Evolutionary conservation across 352 stramenopile species (phyloP).

Genomic region (Globisporangium splendens): DNA sequence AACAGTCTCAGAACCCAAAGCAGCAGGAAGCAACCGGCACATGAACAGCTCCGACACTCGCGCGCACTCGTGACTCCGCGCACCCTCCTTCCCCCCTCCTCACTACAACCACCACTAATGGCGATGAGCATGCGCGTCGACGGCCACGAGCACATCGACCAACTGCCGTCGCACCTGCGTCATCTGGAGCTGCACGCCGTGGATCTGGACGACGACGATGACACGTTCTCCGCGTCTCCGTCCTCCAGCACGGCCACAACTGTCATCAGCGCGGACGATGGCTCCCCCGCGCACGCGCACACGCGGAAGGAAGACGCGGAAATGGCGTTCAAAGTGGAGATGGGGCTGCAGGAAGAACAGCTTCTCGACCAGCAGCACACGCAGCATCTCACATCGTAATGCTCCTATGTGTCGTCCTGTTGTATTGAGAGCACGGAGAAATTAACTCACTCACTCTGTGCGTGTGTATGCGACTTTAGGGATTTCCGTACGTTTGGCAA

Average conservation of each 20-base stretch:
- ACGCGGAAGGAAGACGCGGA: conserved; percentile 2
- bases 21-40: not conserved
- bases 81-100: not conserved
- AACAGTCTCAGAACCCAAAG: not conserved
- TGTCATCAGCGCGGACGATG: conserved; percentile 2
- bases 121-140: conserved; percentile 16
- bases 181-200: conserved; percentile 24
- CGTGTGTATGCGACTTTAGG: conserved; percentile 15
- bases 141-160: conserved; percentile 7
- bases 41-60: not conserved
- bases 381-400: conserved; percentile 44
- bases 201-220: conserved; percentile 20
- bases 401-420: not conserved
- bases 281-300: not conserved
- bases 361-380: conserved; percentile 19
- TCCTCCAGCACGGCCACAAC: conserved; percentile 24
- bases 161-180: conserved; percentile 18
- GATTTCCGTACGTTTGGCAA: conserved; percentile 71
- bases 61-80: not conserved
- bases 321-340: conserved; percentile 11
- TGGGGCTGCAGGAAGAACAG: conserved; percentile 13
- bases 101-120: not conserved
- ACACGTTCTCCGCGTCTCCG: conserved; percentile 16
- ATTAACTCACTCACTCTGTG: conserved; percentile 2
- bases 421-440: not conserved